Percentiles rank a stretch among this genome's conserved stretches.
Conservation (phyloP, 352 stramenopile genomes). For the Paralagenidium karlingii region DNA sequence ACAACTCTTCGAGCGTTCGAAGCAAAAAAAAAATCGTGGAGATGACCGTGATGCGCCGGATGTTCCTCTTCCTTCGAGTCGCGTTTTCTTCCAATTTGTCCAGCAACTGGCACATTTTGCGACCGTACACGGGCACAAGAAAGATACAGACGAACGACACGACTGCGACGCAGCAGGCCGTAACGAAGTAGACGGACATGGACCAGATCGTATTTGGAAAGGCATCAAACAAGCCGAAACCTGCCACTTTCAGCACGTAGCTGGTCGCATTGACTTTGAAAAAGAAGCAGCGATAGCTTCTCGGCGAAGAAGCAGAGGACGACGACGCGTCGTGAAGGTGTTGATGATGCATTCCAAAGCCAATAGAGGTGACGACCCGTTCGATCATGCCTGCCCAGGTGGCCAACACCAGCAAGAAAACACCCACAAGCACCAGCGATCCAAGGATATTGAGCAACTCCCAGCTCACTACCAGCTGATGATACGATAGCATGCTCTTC, state of each 20-base stretch:
- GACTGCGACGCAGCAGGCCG: constrained; percentile 25
- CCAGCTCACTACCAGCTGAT: constrained; percentile 42
- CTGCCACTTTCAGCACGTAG: constrained; percentile 31
- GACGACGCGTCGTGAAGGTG: constrained; percentile 3
- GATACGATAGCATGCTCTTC: constrained; percentile 26
- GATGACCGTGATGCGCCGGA: constrained; percentile 42
- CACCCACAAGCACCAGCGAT: constrained; percentile 24
- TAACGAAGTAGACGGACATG: constrained; percentile 26
- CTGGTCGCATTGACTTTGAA: constrained; percentile 32
- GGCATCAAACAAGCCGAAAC: constrained; percentile 23
- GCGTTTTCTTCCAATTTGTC: constrained; percentile 40
- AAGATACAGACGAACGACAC: constrained; percentile 37
- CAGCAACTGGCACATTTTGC: constrained; percentile 36
- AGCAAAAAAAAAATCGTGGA: constrained; percentile 41
- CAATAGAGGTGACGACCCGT: constrained; percentile 23
- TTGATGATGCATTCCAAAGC: not conserved
- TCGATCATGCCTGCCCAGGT: constrained; percentile 58
- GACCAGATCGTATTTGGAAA: constrained; percentile 14
- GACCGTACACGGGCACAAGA: constrained; percentile 34
- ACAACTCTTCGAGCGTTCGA: constrained; percentile 23
- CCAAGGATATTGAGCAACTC: constrained; percentile 27
- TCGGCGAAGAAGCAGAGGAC: not conserved
- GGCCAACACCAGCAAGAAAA: constrained; percentile 51
- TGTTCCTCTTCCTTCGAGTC: constrained; percentile 31
- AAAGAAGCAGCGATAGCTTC: no score